Evolutionary conservation across 2,329 filamentous ascomycete genomes (phyloP).

Genomic region (Alternaria sp.): DNA sequence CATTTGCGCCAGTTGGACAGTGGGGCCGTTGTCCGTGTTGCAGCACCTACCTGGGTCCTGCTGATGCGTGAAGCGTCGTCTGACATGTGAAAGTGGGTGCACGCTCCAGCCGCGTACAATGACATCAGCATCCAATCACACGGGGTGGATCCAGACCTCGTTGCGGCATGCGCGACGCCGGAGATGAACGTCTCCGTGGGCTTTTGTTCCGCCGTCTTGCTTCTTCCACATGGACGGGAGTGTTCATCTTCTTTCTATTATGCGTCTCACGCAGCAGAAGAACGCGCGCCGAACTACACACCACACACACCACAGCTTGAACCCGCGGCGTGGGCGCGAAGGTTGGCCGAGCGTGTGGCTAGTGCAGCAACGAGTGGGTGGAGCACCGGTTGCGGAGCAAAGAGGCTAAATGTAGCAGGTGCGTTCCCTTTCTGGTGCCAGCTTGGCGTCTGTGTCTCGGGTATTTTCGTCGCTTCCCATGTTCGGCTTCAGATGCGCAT

Average conservation of each 20-base stretch:
- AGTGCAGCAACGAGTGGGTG: not conserved
- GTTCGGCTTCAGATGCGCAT: not conserved
- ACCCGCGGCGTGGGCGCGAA: not conserved
- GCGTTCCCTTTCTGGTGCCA: not conserved
- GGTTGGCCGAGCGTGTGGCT: not conserved
- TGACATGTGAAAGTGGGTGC: conserved; percentile 21
- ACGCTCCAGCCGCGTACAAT: conserved; percentile 10
- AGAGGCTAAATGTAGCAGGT: conserved; percentile 8
- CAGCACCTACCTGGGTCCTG: not conserved
- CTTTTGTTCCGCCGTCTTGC: not conserved
- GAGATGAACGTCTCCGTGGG: not conserved
- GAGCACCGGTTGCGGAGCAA: not conserved
- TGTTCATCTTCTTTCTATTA: too few species aligned
- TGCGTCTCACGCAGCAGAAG: not conserved
- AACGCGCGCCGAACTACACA: not conserved
- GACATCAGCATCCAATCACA: conserved; percentile 17
- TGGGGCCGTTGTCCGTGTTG: conserved; percentile 22
- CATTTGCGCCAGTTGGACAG: conserved; percentile 5
- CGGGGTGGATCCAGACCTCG: conserved; percentile 2
- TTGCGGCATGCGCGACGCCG: conserved; percentile 1
- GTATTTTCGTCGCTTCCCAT: not conserved
- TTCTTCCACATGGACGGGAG: too few species aligned
- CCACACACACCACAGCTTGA: not conserved
- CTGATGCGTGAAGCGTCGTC: not conserved
- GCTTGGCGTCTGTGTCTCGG: conserved; percentile 5